phyloP scores from a whole-genome alignment of 192 early-diverging fungal genomes.

The Podila verticillata region DNA sequence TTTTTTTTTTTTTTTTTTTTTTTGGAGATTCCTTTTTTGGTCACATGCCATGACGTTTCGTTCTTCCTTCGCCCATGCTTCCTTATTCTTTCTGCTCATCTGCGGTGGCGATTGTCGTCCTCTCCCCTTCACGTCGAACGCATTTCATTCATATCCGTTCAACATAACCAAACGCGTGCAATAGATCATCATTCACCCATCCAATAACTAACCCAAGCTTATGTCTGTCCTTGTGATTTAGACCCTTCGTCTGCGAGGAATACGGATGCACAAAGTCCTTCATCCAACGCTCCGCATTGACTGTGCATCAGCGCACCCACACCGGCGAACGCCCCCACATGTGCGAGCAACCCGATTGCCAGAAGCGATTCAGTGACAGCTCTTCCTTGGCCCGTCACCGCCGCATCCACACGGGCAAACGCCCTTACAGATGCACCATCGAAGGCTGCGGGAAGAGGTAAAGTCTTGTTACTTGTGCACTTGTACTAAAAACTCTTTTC shows the following conservation, averaged over 20 bases:
- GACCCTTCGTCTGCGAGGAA: slow-evolving; percentile 74
- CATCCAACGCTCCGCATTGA: slow-evolving; percentile 68
- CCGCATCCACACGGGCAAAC: slow-evolving; percentile 73
- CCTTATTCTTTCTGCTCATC: too few species aligned
- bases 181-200: too few species aligned
- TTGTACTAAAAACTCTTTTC: too few species aligned
- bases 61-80: too few species aligned
- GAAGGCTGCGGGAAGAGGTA: slow-evolving; percentile 61
- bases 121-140: too few species aligned
- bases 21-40: too few species aligned
- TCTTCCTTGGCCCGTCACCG: slow-evolving; percentile 81
- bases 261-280: slow-evolving; percentile 63
- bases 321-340: slow-evolving; percentile 74
- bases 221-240: slow-evolving; percentile 5
- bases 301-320: slow-evolving; percentile 69
- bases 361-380: slow-evolving; percentile 78
- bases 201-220: background rate
- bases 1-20: too few species aligned
- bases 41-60: too few species aligned
- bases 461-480: background rate
- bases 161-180: too few species aligned
- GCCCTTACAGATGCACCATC: slow-evolving; percentile 67
- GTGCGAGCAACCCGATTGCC: slow-evolving; percentile 68
- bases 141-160: too few species aligned
- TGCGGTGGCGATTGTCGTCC: too few species aligned